A percentile compares a stretch with the other conserved stretches of the same genome.
Conservation (phyloP, 441 rosid genomes). For the Croton laevigatus region DNA sequence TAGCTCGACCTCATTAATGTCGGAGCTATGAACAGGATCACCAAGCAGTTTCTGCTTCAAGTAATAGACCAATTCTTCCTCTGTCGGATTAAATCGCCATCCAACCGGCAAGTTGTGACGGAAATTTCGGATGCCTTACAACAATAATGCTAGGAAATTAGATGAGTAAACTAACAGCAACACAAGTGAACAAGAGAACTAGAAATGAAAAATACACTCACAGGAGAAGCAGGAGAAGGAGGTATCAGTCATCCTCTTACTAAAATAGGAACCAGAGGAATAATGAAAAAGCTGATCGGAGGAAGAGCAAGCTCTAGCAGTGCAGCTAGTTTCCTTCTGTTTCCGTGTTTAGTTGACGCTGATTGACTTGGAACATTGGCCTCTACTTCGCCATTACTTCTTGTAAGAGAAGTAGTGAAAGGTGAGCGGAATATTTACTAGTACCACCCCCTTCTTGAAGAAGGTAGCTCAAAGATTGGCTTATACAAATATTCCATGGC, state of each 20-base stretch:
- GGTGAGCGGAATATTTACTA: no score
- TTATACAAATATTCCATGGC: no score
- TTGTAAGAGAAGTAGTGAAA: no score
- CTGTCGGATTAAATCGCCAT: conserved; percentile 42
- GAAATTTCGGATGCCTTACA: background rate
- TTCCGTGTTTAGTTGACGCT: background rate
- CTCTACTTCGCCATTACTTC: no score
- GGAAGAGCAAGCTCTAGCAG: background rate
- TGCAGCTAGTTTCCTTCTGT: no score
- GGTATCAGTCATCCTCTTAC: background rate
- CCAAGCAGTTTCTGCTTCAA: conserved; percentile 31
- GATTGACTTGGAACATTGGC: no score
- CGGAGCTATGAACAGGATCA: conserved; percentile 6
- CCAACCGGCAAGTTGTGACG: conserved; percentile 23
- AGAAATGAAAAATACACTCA: background rate
- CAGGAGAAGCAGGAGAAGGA: background rate
- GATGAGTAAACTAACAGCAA: background rate
- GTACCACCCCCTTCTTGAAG: no score
- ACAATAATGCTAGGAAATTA: background rate
- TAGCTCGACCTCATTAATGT: conserved; percentile 25
- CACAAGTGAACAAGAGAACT: background rate
- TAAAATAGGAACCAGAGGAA: background rate
- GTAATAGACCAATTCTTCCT: conserved; percentile 38
- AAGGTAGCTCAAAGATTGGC: no score
- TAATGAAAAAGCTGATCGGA: background rate